Conservation (phyloP, 306 rosid species). For the Gillenia trifoliata region DNA sequence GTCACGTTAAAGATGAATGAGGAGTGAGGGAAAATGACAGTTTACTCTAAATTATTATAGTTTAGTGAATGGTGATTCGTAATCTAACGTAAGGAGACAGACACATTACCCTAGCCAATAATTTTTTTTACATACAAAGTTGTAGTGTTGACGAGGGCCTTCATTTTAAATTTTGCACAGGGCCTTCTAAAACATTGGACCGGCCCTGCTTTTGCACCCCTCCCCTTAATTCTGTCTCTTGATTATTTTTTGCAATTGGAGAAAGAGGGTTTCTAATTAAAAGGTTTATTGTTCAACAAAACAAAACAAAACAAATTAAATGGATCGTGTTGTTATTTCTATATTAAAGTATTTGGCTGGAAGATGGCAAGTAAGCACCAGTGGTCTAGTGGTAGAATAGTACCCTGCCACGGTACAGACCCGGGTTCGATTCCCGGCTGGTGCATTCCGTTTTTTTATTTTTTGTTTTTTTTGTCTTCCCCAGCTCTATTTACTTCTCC, state of each 20-base stretch:
- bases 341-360: accelerated
- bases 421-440: conserved; percentile 60
- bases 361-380: conserved; percentile 35
- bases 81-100: too few species aligned
- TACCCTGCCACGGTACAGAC: conserved; percentile 69
- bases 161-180: too few species aligned
- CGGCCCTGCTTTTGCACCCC: neutral
- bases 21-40: too few species aligned
- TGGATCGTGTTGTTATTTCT: neutral
- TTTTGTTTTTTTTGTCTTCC: neutral
- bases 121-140: too few species aligned
- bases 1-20: too few species aligned
- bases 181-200: too few species aligned
- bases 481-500: too few species aligned
- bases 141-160: too few species aligned
- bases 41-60: too few species aligned
- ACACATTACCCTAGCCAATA: too few species aligned
- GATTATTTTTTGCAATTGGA: neutral
- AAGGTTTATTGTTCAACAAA: neutral
- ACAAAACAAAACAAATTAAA: too few species aligned
- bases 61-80: too few species aligned
- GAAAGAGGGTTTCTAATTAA: neutral
- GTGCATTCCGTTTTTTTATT: neutral
- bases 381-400: conserved; percentile 99
- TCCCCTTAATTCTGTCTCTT: neutral